Evolutionary conservation across 2,329 filamentous ascomycete species (phyloP), one percentile per base, ranked within the genome.

Genomic region (Colletotrichum tofieldiae): DNA sequence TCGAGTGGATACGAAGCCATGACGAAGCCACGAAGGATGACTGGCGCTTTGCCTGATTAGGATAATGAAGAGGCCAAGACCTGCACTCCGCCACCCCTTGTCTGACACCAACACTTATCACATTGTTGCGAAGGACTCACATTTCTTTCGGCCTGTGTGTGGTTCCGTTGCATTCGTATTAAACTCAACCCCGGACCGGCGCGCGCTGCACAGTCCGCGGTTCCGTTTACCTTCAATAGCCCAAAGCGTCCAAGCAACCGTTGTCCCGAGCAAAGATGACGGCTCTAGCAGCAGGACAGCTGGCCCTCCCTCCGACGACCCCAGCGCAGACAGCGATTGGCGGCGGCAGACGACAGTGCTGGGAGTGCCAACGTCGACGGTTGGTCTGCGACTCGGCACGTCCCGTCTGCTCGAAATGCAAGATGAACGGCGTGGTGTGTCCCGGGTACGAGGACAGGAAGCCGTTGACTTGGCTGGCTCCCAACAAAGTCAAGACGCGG

Each of bases 331-430:
- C 59, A 29, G 37, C 18, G 6, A 11, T n/a, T 2, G 52, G 61
- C 5, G 47, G 23, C 29, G 11, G 26, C 7, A 61, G 61, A n/a
- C 52, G 70, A 39, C 80, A 83, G 56, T 85, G 83, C 73, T 85
- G 82, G 83, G 83, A 84, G 72, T 85, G 83, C 69, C 80, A 77
- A 35, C 79, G 82, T 18, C 82, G 82, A 2, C 75, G 79, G 20
- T 70, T 84, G 8, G 82, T 83, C 23, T 85, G 83, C 73, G 83
- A 85, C 70, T 80, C 78, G 18, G 75, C 74, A n/a, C 78, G 73
- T 9, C 82, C 83, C 8, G 74, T 76, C 39, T 85, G 83, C 75
- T 79, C 77, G 41, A 80, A 80, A 67, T 85, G 83, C 67, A 75
- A 77, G 41, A 65, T 65, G 1, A 73, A 75, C 6, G 79, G 79